Evolutionary conservation across 2,329 filamentous ascomycete genomes (phyloP).

Genomic region (Ophiostoma piceae): DNA sequence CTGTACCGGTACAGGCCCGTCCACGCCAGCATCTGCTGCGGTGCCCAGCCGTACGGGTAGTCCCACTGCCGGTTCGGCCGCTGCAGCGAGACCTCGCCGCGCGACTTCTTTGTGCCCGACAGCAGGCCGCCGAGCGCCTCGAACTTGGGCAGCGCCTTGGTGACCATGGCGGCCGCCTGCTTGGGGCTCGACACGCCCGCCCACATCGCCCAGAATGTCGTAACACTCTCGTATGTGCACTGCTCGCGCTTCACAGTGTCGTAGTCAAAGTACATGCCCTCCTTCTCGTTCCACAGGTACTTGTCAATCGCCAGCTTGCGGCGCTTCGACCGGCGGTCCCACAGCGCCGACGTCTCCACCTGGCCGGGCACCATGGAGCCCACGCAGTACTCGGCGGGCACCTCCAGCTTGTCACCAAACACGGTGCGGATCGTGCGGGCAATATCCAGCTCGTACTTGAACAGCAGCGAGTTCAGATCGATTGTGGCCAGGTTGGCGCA

Average conservation of each 20-base stretch:
- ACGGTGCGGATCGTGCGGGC: slow-evolving; percentile 75
- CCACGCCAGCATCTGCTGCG: slow-evolving; percentile 98
- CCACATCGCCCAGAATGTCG: slow-evolving; percentile 97
- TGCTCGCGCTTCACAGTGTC: slow-evolving; percentile 76
- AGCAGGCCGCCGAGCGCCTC: slow-evolving; percentile 83
- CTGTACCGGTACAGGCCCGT: slow-evolving; percentile 86
- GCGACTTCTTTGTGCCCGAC: slow-evolving; percentile 83
- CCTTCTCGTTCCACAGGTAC: slow-evolving; percentile 85
- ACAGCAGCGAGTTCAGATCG: slow-evolving; percentile 88
- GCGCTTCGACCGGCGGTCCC: slow-evolving; percentile 83
- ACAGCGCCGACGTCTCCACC: slow-evolving; percentile 74
- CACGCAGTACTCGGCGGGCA: slow-evolving; percentile 76
- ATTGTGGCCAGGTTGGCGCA: slow-evolving; percentile 88
- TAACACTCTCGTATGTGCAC: slow-evolving; percentile 81
- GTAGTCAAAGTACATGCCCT: slow-evolving; percentile 98
- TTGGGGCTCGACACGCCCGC: slow-evolving; percentile 78
- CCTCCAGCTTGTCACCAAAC: slow-evolving; percentile 75
- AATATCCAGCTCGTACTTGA: slow-evolving; percentile 97
- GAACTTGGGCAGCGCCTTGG: slow-evolving; percentile 76
- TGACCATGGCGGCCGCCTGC: slow-evolving; percentile 79
- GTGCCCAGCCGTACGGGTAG: slow-evolving; percentile 96
- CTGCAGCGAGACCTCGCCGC: slow-evolving; percentile 71
- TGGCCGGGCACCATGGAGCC: slow-evolving; percentile 61
- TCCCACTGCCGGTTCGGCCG: slow-evolving; percentile 97
- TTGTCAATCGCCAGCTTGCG: slow-evolving; percentile 84